Evolutionary conservation across 1,284 basidiomycete genomes (phyloP), one percentile per base, ranked within the genome.

Genomic region (Cutaneotrichosporon sp.): DNA sequence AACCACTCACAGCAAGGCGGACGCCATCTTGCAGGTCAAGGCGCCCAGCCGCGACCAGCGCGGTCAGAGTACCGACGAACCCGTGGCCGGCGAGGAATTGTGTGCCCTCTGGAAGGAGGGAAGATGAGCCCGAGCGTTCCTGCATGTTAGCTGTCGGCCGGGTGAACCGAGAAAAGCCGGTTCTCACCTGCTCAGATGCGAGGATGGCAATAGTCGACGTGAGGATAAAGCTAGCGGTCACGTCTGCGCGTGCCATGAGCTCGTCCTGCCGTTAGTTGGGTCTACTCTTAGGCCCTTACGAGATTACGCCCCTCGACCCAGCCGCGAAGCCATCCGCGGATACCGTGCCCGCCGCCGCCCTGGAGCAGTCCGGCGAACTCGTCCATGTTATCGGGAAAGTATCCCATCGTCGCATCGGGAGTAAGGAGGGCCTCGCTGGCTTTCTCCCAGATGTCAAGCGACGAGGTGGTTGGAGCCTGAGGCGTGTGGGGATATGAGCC

Each of bases 401-500:
- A 80, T 3, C 76, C 76, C 38, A 80, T 75, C 5, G 72, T 75
- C 21, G 72, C 69, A 62, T 79, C 78, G 11, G 76, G 75, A 18
- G 65, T 71, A 30, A 78, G 59, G 10, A 81, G 69, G 4, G 79
- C 79, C 57, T 78, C 76, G 0, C 75, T 77, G 0, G 79, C 79
- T 62, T 75, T 67, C 61, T 78, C 77, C 79, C 79, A 81, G 38
- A 80, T 67, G 6, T 58, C 65, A 42, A 81, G 62, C 13, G 77
- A 79, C 8, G 76, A 71, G 3, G 70, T 70, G 1, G 79, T 80
- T 4, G 79, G 78, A 5, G 75, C 72, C 46, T 69, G 57, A 5
- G 79, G 79, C 5, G 75, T 79, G 65, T 81, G 79, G 1, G 79
- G 79, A 63, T 78, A 81, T 60, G 76, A 77, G 5, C 78, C 78